These are phyloP conservation scores for Penicillium robsamsonii DNA, from an alignment of 495 filamentous ascomycete genomes.

Conservation along the genomic window DNA sequence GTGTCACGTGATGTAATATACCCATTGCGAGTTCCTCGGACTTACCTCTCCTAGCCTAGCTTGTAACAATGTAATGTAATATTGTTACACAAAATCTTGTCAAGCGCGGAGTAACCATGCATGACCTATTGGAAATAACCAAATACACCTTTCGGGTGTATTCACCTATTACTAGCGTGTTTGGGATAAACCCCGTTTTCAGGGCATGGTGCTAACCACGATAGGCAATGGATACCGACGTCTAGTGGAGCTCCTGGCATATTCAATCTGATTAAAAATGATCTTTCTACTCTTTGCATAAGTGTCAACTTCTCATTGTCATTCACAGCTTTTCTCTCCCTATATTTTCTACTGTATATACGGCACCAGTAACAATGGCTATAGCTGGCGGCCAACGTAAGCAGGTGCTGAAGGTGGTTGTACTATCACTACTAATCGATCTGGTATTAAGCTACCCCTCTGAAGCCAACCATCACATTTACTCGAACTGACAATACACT, in stretches of 20 bases:
- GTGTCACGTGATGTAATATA: neutral
- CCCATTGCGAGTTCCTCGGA: neutral
- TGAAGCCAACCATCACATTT: neutral
- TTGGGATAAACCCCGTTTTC: neutral
- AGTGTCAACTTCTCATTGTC: neutral
- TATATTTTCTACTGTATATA: neutral
- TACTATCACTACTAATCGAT: slow-evolving; percentile 70
- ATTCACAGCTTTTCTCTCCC: neutral
- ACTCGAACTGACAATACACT: neutral
- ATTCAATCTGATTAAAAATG: slow-evolving; percentile 4
- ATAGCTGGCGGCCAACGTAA: slow-evolving; percentile 57
- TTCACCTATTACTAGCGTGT: neutral
- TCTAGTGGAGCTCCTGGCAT: slow-evolving; percentile 1
- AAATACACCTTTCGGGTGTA: neutral
- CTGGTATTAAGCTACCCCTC: slow-evolving; percentile 43
- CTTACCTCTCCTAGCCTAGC: neutral
- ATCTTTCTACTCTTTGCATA: neutral
- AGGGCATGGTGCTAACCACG: neutral
- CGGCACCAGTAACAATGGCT: slow-evolving; percentile 33
- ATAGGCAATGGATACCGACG: neutral
- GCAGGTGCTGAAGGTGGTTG: slow-evolving; percentile 76
- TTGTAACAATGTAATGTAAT: neutral
- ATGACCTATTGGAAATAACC: neutral
- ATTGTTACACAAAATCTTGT: neutral
- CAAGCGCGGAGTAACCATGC: neutral